These are phyloP conservation scores for Candida palmyrensis DNA, from an alignment of 805 yeast species.

Conservation along the genomic window DNA sequence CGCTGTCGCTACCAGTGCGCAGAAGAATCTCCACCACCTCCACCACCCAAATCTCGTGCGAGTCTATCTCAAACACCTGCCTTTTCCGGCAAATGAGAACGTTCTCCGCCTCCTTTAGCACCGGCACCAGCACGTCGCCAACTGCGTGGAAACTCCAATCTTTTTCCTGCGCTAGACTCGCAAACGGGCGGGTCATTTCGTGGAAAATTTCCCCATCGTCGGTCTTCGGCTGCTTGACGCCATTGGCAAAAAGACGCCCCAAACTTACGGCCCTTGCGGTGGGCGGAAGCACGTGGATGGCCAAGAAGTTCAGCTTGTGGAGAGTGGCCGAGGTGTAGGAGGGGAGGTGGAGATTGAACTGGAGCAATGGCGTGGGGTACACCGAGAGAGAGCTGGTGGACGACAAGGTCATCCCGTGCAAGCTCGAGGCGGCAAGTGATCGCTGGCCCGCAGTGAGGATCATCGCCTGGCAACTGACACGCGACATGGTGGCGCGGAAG, in stretches of 20 bases:
- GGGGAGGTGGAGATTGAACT: conserved; percentile 84
- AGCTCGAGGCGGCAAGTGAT: conserved; percentile 4
- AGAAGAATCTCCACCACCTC: conserved; percentile 54
- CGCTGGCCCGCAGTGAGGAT: conserved; percentile 30
- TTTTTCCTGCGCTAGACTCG: conserved; percentile 18
- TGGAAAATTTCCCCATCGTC: conserved; percentile 34
- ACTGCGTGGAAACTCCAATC: conserved; percentile 28
- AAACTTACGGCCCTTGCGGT: conserved; percentile 46
- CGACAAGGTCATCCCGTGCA: conserved; percentile 79
- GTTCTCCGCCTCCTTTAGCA: conserved; percentile 52
- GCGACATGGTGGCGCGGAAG: conserved; percentile 31
- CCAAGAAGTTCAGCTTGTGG: conserved; percentile 54
- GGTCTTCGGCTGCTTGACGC: conserved; percentile 45
- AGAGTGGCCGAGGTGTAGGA: conserved; percentile 70
- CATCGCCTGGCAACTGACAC: conserved; percentile 40
- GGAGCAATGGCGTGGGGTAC: conserved; percentile 70
- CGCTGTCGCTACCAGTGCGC: conserved; percentile 15
- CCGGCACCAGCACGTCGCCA: conserved; percentile 41
- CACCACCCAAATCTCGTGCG: conserved; percentile 91
- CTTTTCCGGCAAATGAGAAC: conserved; percentile 57
- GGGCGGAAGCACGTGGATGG: conserved; percentile 74
- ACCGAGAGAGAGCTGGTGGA: conserved; percentile 81
- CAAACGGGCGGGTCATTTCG: conserved; percentile 54
- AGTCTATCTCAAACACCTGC: conserved; percentile 56
- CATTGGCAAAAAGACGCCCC: conserved; percentile 61